A percentile compares a stretch with the other conserved stretches of the same genome.
Conservation (phyloP, 257 asterid genomes). For the Nicotiana obtusifolia region DNA sequence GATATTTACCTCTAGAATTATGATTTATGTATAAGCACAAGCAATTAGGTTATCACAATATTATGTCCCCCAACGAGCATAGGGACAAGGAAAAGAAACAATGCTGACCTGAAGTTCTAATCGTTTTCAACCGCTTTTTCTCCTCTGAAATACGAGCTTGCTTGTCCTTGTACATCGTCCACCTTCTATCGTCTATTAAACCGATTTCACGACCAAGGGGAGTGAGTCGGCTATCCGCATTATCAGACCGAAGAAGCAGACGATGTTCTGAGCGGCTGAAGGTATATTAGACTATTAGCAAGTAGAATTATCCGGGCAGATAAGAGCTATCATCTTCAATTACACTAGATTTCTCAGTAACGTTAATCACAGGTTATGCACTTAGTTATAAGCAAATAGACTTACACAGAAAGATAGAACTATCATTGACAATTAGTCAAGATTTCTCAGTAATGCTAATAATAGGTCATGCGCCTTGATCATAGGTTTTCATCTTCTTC, state of each 20-base stretch:
- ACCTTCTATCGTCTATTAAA: slow-evolving; percentile 71
- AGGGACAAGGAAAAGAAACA: not conserved
- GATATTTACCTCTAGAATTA: not conserved
- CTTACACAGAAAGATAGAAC: not conserved
- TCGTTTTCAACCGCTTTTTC: slow-evolving; percentile 66
- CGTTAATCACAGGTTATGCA: not conserved
- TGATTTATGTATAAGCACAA: not conserved
- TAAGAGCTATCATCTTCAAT: not conserved
- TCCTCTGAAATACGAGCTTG: slow-evolving; percentile 75
- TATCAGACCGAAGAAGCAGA: slow-evolving; percentile 85
- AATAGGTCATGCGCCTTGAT: not conserved
- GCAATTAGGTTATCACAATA: not conserved
- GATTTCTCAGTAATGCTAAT: not conserved
- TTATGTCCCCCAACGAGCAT: not conserved
- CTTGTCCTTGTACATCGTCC: slow-evolving; percentile 80
- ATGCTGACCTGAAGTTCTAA: slow-evolving; percentile 65
- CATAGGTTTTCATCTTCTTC: not conserved
- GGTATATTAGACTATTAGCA: slow-evolving; percentile 5
- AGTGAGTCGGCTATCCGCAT: slow-evolving; percentile 97
- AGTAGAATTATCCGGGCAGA: not conserved
- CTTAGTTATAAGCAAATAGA: not conserved
- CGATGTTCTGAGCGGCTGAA: slow-evolving; percentile 95
- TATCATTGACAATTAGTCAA: not conserved
- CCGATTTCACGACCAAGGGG: slow-evolving; percentile 93
- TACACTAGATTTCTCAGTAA: not conserved